Base-by-base conservation (phyloP, 768 basidiomycete species). In the Hortiboletus campestris region DNA sequence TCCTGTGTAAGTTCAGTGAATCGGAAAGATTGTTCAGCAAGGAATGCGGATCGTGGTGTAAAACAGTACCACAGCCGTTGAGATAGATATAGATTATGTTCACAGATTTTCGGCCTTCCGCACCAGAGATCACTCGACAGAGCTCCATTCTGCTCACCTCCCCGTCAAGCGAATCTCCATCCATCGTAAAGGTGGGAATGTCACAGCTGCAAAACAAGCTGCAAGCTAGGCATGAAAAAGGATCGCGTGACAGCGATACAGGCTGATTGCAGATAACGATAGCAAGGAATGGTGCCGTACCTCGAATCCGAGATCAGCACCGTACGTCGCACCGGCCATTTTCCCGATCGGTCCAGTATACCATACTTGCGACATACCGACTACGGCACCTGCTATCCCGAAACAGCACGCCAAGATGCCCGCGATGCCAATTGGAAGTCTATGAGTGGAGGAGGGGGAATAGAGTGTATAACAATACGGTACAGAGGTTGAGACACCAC, bases 261-360 rank as follows among this genome's bases (percentile, higher is more conserved):
- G 10, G 3, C 31, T 11, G 31, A 11, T 32, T 32, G 31, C 25
- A 11, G 31, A 32, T 11, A 12, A 3, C 11, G 31, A 32, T 11
- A 32, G 1, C 31, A 11, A 32, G 31, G 11, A 32, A 32, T 36
- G 5, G 35, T 36, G 13, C 14, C 73, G 31, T 31, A 80, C 77
- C 72, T 82, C 82, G 52, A 83, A 82, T 32, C 82, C 82, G 22
- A 83, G 71, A 60, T 83, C 82, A 1, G 78, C 81, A 31, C 81
- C 81, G 38, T 64, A 75, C 12, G 39, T 25, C 4, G 65, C 72
- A 13, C 80, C 79, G 5, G 80, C 76, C 43, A 73, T 54, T 45
- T 62, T 63, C 3, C 74, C 82, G 4, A 82, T 61, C 0, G 81
- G 81, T 1, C 82, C 82, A 2, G 74, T 78, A 52, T 81, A 82